phyloP scores from a whole-genome alignment of 768 basidiomycete genomes.

The Harrya chromipes region DNA sequence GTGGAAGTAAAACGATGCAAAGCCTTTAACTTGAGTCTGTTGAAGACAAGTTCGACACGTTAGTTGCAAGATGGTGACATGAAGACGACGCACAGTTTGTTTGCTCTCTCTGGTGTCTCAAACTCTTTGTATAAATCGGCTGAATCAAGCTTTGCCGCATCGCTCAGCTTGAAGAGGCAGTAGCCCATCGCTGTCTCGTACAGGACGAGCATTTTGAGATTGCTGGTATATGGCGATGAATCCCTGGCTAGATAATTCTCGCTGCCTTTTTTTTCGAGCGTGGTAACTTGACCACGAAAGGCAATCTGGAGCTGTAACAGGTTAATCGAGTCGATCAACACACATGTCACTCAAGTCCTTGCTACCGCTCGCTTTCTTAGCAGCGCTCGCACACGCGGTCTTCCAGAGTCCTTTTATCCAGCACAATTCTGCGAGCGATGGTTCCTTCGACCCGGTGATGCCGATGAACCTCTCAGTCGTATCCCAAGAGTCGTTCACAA shows the following conservation, averaged over 20 bases:
- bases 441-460: not conserved
- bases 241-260: too few relatives aligned
- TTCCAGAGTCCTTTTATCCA: conserved; percentile 8
- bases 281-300: conserved; percentile 28
- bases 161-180: conserved; percentile 95
- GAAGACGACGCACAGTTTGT: conserved; percentile 69
- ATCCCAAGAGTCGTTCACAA: conserved; percentile 32
- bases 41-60: conserved; percentile 1
- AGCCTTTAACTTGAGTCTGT: conserved; percentile 89
- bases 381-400: not conserved
- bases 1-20: conserved; percentile 97
- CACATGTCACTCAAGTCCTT: conserved; percentile 5
- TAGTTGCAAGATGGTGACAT: conserved; percentile 13
- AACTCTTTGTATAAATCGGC: conserved; percentile 91
- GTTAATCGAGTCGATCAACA: not conserved
- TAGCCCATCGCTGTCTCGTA: conserved; percentile 97
- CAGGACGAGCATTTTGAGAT: conserved; percentile 81
- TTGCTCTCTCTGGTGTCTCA: conserved; percentile 87
- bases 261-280: conserved; percentile 30
- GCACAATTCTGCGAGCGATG: not conserved
- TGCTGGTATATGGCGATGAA: not conserved
- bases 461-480: conserved; percentile 24
- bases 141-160: conserved; percentile 82
- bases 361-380: conserved; percentile 4
- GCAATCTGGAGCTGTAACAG: conserved; percentile 5